Base-by-base conservation (phyloP, 805 yeast species). In the Cyberlindnera petersonii region DNA sequence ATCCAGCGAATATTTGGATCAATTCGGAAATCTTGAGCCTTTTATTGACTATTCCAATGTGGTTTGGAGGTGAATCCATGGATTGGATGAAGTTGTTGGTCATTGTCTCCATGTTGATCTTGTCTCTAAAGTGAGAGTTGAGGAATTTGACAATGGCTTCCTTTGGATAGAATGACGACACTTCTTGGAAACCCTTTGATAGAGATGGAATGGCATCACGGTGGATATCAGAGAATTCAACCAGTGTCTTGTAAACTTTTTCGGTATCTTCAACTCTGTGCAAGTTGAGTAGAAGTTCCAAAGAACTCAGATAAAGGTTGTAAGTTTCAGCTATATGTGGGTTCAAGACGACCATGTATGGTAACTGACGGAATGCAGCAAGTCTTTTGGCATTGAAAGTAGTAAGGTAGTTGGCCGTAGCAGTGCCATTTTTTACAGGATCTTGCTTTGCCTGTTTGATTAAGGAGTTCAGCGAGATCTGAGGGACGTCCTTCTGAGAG, bases 311-410 rank as follows among this genome's bases (percentile, higher is more conserved):
- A 63, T 91, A 91, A 33, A 81, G 63, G 50, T 76, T 71, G 65
- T 87, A 86, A 17, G 85, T 81, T 50, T 76, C 77, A 9, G 91
- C 82, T 36, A 91, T 81, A 52, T 86, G 78, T 6, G 97, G 97
- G 57, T 91, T 91, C 45, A 91, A 62, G 40, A 88, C 82, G 33
- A 82, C 87, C 49, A 89, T 72, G 58, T 87, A 91, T 0, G 96
- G 96, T 39, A 91, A 64, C 31, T 72, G 67, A 46, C 91, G 73
- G 48, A 91, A 77, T 21, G 81, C 82, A 23, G 72, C 70, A 14
- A 88, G 60, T 46, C 96, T 68, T 38, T 80, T 75, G 7, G 95
- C 86, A 39, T 87, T 79, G 49, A 75, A 71, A 1, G 77, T 71
- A 17, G 83, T 57, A 30, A 84, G 54, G 34, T 71, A 66, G 43